Percentiles rank a stretch among this genome's conserved stretches.
Conservation (phyloP, 2,329 filamentous ascomycete species). For the Pseudogymnoascus sp. region DNA sequence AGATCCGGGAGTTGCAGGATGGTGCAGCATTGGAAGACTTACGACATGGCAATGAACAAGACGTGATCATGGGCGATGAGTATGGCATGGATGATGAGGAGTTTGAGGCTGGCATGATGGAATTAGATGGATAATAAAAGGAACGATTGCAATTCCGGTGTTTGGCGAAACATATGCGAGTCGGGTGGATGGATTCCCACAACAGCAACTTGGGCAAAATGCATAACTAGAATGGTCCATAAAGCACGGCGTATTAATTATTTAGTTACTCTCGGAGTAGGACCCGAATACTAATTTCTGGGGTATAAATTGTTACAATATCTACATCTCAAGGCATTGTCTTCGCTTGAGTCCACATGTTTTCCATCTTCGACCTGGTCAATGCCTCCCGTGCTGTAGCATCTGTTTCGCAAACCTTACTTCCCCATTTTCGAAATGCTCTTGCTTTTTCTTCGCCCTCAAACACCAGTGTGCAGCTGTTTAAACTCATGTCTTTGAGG, state of each 20-base stretch:
- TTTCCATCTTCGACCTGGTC: constrained; percentile 79
- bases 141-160: background rate
- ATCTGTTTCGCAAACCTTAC: constrained; percentile 88
- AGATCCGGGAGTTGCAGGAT: constrained; percentile 53
- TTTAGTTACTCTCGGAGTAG: background rate
- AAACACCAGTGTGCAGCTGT: constrained; percentile 78
- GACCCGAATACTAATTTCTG: background rate
- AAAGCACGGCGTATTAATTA: constrained; percentile 2
- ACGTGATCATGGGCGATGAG: constrained; percentile 20
- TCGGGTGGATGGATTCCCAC: background rate
- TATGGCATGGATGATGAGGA: constrained; percentile 28
- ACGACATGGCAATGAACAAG: constrained; percentile 17
- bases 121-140: constrained; percentile 24
- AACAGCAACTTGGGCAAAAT: background rate
- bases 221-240: constrained; percentile 14
- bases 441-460: constrained; percentile 80
- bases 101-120: constrained; percentile 48
- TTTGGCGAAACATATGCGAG: background rate
- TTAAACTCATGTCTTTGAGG: constrained; percentile 71
- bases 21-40: constrained; percentile 28
- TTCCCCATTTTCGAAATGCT: constrained; percentile 79
- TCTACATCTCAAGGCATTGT: constrained; percentile 29
- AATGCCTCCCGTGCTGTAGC: constrained; percentile 76
- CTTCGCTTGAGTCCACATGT: constrained; percentile 88
- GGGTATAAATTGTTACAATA: constrained; percentile 7